phyloP scores from a whole-genome alignment of 495 filamentous ascomycete species.

The Cercophora newfieldiana region DNA sequence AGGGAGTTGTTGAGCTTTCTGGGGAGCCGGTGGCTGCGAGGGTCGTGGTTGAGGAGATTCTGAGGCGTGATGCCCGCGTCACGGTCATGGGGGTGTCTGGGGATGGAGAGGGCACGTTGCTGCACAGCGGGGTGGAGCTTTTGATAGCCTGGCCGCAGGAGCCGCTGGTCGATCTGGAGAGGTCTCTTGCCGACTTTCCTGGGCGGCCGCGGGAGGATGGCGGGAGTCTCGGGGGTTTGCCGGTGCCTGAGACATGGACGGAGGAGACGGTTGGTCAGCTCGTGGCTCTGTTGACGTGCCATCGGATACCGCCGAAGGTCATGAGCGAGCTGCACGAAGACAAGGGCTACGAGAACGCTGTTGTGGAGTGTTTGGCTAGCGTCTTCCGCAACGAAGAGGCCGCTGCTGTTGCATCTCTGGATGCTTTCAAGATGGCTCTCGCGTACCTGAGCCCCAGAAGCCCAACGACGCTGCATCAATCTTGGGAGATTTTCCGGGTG shows the following conservation, averaged over 20 bases:
- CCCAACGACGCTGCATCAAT: constrained; percentile 18
- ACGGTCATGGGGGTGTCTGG: neutral
- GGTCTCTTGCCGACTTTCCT: neutral
- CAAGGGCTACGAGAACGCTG: neutral
- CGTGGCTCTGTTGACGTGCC: constrained; percentile 35
- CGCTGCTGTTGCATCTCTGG: constrained; percentile 33
- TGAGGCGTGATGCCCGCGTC: neutral
- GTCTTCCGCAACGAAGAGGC: neutral
- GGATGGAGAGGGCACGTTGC: neutral
- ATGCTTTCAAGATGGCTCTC: constrained; percentile 11
- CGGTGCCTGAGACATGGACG: constrained; percentile 38
- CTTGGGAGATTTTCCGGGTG: neutral
- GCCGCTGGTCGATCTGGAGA: neutral
- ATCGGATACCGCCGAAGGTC: neutral
- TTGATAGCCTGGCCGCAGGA: neutral
- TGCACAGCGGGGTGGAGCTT: neutral
- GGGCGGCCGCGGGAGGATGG: neutral
- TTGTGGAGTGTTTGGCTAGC: neutral
- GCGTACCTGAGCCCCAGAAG: neutral
- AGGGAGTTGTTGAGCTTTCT: neutral
- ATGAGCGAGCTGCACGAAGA: neutral
- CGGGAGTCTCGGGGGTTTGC: constrained; percentile 22
- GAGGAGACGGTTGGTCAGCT: constrained; percentile 37
- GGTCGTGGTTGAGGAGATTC: neutral
- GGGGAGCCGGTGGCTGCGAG: neutral